Evolutionary conservation across 208 protist species (phyloP), one percentile per base, ranked within the genome.

Genomic region (Wallacemonas sp.): DNA sequence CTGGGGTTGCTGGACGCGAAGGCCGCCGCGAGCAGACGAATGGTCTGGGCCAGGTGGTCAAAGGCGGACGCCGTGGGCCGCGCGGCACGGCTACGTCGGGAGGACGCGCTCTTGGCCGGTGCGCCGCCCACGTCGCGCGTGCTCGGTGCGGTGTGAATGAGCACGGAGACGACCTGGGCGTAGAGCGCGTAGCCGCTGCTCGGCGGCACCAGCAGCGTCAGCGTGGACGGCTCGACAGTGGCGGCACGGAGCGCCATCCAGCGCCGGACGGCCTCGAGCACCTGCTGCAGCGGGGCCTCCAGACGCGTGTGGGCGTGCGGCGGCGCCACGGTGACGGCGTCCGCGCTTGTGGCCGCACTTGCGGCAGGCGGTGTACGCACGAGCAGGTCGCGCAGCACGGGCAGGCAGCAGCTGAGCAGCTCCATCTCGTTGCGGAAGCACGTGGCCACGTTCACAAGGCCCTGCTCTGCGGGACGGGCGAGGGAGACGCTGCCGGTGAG

Each of bases 91-190:
- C 66, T 65, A 12, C 33, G 26, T 36, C 57, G 38, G 16, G 10
- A 14, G 36, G 7, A 14, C 36, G 36, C 36, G 36, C 36, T 7
- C 36, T 16, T 14, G 36, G 10, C 7, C 14, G 10, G 10, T 16
- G 36, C 0, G 36, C 31, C 12, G 71, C 29, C n/a, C 20, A 32
- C 2, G 61, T 26, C 22, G 67, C 55, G 46, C 84, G n/a, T n/a
- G n/a, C n/a, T n/a, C n/a, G n/a, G n/a, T n/a, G n/a, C n/a, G n/a
- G n/a, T 61, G 52, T 89, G 70, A 44, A 90, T 72, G 20, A 93
- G 68, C 61, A 90, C 64, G 12, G 83, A 71, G 12, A 81, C 77
- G 4, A 86, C 75, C 54, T 87, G 81, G 22, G 83, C 83, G 71
- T 90, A 88, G 20, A 93, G 70, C 5, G 82, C 74, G 59, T 87